Evolutionary conservation across 495 filamentous ascomycete genomes (phyloP), one percentile per base, ranked within the genome.

Genomic region (Friedmanniomyces simplex): DNA sequence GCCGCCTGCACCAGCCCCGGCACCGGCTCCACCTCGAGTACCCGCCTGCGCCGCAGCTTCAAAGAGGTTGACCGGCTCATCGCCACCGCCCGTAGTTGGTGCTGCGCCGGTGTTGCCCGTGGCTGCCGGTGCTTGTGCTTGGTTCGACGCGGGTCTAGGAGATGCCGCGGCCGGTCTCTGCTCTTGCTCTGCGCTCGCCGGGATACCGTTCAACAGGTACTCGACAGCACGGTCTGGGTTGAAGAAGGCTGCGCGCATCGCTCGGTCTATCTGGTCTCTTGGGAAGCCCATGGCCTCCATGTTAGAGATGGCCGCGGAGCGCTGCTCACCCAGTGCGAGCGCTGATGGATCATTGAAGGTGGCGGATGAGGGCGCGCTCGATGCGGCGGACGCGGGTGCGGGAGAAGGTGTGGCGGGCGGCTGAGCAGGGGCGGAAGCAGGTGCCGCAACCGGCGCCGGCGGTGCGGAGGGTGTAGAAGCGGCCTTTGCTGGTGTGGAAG

Each of bases 201-300:
- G 93, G 47, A 98, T 97, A 56, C 93, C 93, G 55, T 73, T 94
- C 61, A 98, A 69, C 3, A 98, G 80, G 64, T 96, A 98, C 69
- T 98, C 93, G 37, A 98, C 90, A 28, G 93, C 93, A 71, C 93
- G 89, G 65, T 98, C 91, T 2, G 91, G 90, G 75, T 97, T 98
- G 76, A 83, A 93, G 70, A 86, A 98, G 6, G 93, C 93, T 63
- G 93, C 93, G 60, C 93, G 84, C 84, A 98, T 91, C 39, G 93
- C 93, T 58, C 84, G 82, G 58, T 95, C 89, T 59, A 95, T 95
- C 63, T 94, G 86, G 20, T 82, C 75, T 63, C 91, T 75, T 48
- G 85, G 78, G 63, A 97, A 98, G 3, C 93, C 93, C 93, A 98
- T 98, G 51, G 81, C 82, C 73, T 96, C 89, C 88, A 98, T 95